A percentile compares a stretch with the other conserved stretches of the same genome.
Conservation (phyloP, 1,139 yeast species). For the Ogataea hybrid region DNA sequence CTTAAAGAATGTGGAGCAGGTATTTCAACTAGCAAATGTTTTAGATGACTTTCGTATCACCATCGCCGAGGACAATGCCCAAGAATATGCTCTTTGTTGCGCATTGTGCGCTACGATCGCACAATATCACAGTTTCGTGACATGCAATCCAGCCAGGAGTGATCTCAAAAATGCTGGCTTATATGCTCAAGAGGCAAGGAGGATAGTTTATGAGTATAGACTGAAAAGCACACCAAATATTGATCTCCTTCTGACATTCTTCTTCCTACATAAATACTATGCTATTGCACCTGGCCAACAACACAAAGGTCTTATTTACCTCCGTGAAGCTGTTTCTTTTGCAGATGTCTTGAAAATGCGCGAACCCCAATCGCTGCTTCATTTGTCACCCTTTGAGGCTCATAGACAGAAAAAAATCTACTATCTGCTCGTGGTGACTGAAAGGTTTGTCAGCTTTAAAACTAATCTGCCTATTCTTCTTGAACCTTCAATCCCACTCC, state of each 20-base stretch:
- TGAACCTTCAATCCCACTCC: neutral
- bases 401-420: neutral
- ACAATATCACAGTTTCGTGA: neutral
- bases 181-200: neutral
- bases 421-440: neutral
- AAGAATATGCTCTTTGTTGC: neutral
- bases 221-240: neutral
- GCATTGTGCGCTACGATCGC: neutral
- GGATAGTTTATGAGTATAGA: neutral
- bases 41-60: neutral
- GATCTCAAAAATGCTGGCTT: neutral
- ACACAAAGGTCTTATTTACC: neutral
- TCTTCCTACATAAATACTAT: neutral
- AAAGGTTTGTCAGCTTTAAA: neutral
- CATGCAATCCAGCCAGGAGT: no score
- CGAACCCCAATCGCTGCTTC: neutral
- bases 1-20: neutral
- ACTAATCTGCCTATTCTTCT: neutral
- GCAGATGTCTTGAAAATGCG: neutral
- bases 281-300: neutral
- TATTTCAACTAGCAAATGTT: neutral
- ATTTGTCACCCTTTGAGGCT: neutral
- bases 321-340: neutral
- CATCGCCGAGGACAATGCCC: neutral
- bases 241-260: neutral